Percentiles rank a stretch among this genome's conserved stretches.
These are phyloP conservation scores for Heimioporus sp. DNA, from an alignment of 768 basidiomycete species.

Conservation along the genomic window DNA sequence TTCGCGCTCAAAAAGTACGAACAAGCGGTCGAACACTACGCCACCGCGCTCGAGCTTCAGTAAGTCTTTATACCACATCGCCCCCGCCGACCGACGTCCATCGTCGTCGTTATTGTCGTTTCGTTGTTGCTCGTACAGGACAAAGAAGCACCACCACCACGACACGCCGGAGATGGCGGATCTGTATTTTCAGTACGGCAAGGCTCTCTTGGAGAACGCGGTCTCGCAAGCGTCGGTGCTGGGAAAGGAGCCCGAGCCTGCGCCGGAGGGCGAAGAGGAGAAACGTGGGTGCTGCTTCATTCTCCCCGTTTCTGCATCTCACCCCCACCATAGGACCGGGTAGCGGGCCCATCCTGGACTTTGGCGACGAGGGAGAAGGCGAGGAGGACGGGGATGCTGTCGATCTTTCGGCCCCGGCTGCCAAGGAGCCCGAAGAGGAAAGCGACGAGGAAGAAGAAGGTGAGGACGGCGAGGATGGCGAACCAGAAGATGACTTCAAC, in stretches of 20 bases:
- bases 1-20: constrained; percentile 86
- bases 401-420: constrained; percentile 62
- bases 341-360: constrained; percentile 67
- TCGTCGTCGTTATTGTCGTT: background rate
- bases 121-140: constrained; percentile 50
- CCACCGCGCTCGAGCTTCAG: constrained; percentile 80
- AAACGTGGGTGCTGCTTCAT: constrained; percentile 25
- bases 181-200: constrained; percentile 88
- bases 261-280: constrained; percentile 39
- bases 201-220: constrained; percentile 90
- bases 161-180: constrained; percentile 84
- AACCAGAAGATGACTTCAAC: constrained; percentile 96
- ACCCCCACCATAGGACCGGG: constrained; percentile 33
- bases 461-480: constrained; percentile 58
- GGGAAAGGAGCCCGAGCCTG: constrained; percentile 73
- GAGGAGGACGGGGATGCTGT: constrained; percentile 59
- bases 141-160: constrained; percentile 73
- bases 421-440: constrained; percentile 49
- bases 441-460: constrained; percentile 56
- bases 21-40: constrained; percentile 81
- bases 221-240: constrained; percentile 84
- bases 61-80: constrained; percentile 40
- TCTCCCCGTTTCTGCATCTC: background rate
- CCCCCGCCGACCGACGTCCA: constrained; percentile 11
- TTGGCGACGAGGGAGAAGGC: constrained; percentile 76